Evolutionary conservation across 768 basidiomycete species (phyloP).

Genomic region (Phaeotremella fagi): DNA sequence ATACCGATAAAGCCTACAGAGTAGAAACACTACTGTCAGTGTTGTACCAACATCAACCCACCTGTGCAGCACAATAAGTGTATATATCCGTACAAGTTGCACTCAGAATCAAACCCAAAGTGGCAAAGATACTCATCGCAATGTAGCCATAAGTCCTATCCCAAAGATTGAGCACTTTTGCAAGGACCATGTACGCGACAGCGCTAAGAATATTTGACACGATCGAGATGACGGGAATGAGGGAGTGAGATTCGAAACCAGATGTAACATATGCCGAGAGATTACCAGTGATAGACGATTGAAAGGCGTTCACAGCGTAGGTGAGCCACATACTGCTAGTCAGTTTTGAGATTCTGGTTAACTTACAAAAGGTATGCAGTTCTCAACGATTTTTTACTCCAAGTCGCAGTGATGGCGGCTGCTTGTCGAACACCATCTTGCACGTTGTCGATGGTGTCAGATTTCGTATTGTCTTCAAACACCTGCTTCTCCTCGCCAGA

Average conservation of each 20-base stretch:
- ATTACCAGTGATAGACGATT: constrained; percentile 26
- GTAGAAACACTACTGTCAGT: constrained; percentile 17
- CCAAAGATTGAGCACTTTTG: constrained; percentile 30
- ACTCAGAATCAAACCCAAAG: constrained; percentile 31
- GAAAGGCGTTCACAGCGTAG: constrained; percentile 33
- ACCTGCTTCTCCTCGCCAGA: too few relatives aligned
- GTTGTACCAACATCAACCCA: constrained; percentile 1
- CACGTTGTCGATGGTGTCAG: too few relatives aligned
- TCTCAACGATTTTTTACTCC: constrained; percentile 15
- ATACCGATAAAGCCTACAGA: constrained; percentile 33
- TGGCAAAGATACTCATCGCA: constrained; percentile 17
- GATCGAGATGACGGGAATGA: constrained; percentile 33
- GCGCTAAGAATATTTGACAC: constrained; percentile 27
- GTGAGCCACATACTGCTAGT: constrained; percentile 24
- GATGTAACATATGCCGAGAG: constrained; percentile 22
- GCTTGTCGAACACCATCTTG: constrained; percentile 23
- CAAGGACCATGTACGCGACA: constrained; percentile 26
- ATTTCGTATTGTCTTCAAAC: too few relatives aligned
- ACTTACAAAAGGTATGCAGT: constrained; percentile 24
- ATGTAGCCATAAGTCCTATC: constrained; percentile 26
- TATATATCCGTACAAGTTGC: constrained; percentile 28
- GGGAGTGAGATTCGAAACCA: constrained; percentile 36
- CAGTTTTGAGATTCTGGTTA: not conserved
- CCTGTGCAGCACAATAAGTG: constrained; percentile 38
- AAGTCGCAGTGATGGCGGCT: constrained; percentile 24